phyloP scores from a whole-genome alignment of 2,329 filamentous ascomycete genomes.

The Ophiostoma ulmi region DNA sequence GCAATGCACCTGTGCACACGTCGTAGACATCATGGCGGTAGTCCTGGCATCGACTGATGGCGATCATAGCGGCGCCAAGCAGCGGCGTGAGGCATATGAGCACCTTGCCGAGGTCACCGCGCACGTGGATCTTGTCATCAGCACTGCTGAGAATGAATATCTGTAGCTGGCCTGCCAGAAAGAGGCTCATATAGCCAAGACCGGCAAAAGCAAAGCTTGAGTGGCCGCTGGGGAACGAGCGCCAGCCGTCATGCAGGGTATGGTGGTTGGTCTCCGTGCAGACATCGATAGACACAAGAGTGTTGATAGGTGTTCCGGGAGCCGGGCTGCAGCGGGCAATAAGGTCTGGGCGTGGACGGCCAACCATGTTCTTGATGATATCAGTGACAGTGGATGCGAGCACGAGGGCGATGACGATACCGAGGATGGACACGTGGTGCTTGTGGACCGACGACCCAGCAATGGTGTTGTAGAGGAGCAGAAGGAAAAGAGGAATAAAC shows the following conservation, averaged over 20 bases:
- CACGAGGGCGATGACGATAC: constrained; percentile 70
- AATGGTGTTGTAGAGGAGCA: constrained; percentile 61
- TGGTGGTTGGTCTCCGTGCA: constrained; percentile 69
- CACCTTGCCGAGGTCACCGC: constrained; percentile 49
- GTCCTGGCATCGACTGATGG: constrained; percentile 63
- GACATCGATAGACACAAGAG: constrained; percentile 59
- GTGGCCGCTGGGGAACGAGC: constrained; percentile 77
- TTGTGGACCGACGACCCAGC: constrained; percentile 66
- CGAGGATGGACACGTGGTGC: constrained; percentile 77
- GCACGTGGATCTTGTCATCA: constrained; percentile 24
- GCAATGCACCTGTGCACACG: constrained; percentile 55
- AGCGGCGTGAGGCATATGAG: constrained; percentile 55
- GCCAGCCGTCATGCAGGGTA: constrained; percentile 74
- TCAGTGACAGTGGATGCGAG: constrained; percentile 82
- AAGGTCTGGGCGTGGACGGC: constrained; percentile 55
- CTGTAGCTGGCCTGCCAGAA: constrained; percentile 61
- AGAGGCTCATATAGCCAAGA: constrained; percentile 67
- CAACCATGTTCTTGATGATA: constrained; percentile 82
- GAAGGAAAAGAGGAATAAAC: constrained; percentile 60
- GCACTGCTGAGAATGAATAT: constrained; percentile 42
- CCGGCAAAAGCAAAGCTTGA: constrained; percentile 74
- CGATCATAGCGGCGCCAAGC: constrained; percentile 60
- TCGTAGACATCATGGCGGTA: constrained; percentile 69
- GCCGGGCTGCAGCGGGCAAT: constrained; percentile 73
- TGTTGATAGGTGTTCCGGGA: constrained; percentile 42